Evolutionary conservation across 1,139 yeast species (phyloP).

Genomic region (Blastobotrys malaysiensis): DNA sequence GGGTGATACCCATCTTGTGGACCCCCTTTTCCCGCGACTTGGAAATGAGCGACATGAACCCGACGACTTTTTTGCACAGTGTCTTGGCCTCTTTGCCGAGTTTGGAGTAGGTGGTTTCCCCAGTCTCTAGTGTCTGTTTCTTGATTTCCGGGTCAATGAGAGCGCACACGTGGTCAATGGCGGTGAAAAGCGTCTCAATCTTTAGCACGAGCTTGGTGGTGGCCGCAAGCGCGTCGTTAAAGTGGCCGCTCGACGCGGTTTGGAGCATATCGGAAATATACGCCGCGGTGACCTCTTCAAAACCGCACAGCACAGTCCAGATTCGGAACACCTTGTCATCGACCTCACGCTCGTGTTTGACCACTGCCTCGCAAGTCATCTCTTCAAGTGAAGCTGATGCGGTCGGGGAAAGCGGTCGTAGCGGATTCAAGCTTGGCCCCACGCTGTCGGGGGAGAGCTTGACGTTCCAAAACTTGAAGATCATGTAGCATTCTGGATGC

Average conservation of each 20-base stretch:
- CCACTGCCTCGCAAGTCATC: conserved; percentile 48
- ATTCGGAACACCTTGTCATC: conserved; percentile 68
- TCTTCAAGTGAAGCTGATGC: conserved; percentile 23
- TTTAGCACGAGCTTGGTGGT: conserved; percentile 71
- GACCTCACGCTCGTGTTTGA: conserved; percentile 53
- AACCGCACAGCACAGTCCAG: conserved; percentile 84
- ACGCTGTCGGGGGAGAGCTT: conserved; percentile 38
- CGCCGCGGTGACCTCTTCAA: conserved; percentile 89
- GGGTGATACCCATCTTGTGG: conserved; percentile 34
- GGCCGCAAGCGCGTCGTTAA: conserved; percentile 60
- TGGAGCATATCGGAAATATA: conserved; percentile 91
- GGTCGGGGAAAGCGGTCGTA: conserved; percentile 19
- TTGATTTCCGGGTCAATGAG: conserved; percentile 23
- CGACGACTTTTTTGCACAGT: conserved; percentile 47
- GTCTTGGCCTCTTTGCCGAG: conserved; percentile 81
- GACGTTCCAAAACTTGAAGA: conserved; percentile 94
- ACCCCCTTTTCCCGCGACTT: conserved; percentile 30
- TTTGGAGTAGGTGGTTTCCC: conserved; percentile 21
- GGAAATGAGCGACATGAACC: conserved; percentile 39
- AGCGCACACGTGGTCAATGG: conserved; percentile 50
- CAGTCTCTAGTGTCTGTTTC: conserved; percentile 13
- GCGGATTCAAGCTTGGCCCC: conserved; percentile 18
- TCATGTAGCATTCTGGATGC: conserved; percentile 99
- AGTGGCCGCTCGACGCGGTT: conserved; percentile 72
- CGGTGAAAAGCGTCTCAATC: conserved; percentile 70